Conservation (phyloP, 768 basidiomycete genomes). For the Termitomyces sp. region DNA sequence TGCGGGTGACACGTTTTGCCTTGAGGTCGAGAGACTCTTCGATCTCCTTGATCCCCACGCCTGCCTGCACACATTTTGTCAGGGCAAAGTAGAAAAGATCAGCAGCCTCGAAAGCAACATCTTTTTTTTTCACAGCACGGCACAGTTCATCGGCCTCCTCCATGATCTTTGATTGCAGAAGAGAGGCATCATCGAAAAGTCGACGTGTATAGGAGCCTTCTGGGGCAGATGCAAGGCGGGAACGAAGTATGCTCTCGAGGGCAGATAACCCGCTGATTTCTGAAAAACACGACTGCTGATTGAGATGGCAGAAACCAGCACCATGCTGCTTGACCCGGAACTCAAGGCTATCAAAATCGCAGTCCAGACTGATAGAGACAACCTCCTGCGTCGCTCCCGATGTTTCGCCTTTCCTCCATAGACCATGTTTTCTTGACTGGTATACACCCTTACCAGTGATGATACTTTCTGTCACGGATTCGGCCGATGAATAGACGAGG, state of each 20-base stretch:
- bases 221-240: slow-evolving; percentile 71
- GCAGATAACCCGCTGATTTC: slow-evolving; percentile 69
- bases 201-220: slow-evolving; percentile 89
- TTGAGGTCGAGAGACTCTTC: slow-evolving; percentile 81
- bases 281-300: slow-evolving; percentile 88
- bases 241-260: slow-evolving; percentile 72
- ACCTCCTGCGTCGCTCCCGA: slow-evolving; percentile 92
- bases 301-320: slow-evolving; percentile 90
- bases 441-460: slow-evolving; percentile 88
- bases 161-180: slow-evolving; percentile 93
- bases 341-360: slow-evolving; percentile 89
- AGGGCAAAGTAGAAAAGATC: slow-evolving; percentile 93
- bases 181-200: slow-evolving; percentile 72
- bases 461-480: slow-evolving; percentile 85
- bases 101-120: slow-evolving; percentile 92
- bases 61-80: slow-evolving; percentile 76
- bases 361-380: slow-evolving; percentile 77
- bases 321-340: slow-evolving; percentile 89
- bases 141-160: slow-evolving; percentile 99
- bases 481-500: slow-evolving; percentile 89
- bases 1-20: slow-evolving; percentile 78
- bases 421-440: slow-evolving; percentile 91
- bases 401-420: slow-evolving; percentile 97
- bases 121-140: slow-evolving; percentile 66
- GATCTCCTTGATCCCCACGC: slow-evolving; percentile 79